Percentiles rank a stretch among this genome's conserved stretches.
These are phyloP conservation scores for Dendrobium nobile DNA, from an alignment of 106 monocot genomes.

Conservation along the genomic window DNA sequence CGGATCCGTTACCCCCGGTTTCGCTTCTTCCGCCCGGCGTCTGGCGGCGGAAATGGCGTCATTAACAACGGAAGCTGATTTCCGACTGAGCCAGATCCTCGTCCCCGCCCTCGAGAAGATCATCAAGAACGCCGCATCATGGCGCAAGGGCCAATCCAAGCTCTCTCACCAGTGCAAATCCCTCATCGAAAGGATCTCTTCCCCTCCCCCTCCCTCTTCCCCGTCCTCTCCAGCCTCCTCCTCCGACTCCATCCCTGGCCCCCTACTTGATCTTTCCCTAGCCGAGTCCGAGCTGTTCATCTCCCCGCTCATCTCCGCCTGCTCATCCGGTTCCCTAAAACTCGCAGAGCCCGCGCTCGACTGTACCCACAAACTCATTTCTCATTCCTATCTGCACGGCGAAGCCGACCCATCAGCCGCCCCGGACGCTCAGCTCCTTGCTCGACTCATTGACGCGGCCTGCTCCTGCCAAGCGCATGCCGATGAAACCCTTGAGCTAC, in stretches of 20 bases:
- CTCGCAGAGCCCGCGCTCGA: constrained; percentile 78
- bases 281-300: constrained; percentile 67
- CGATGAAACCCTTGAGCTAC: constrained; percentile 65
- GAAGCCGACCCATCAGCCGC: constrained; percentile 60
- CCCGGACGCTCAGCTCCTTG: constrained; percentile 51
- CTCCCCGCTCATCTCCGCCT: constrained; percentile 50
- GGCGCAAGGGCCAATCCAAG: constrained; percentile 94
- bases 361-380: constrained; percentile 61
- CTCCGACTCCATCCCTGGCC: constrained; percentile 42
- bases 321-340: constrained; percentile 48
- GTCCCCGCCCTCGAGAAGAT: constrained; percentile 75
- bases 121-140: constrained; percentile 73
- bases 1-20: background rate
- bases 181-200: constrained; percentile 60
- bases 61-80: constrained; percentile 18
- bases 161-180: constrained; percentile 76
- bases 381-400: constrained; percentile 65
- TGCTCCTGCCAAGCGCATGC: constrained; percentile 51
- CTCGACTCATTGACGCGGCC: constrained; percentile 40
- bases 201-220: constrained; percentile 14
- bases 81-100: constrained; percentile 42
- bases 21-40: background rate
- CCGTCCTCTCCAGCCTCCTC: constrained; percentile 23
- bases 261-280: constrained; percentile 54
- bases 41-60: constrained; percentile 26